phyloP scores from a whole-genome alignment of 495 filamentous ascomycete species.

The Pseudotulostoma volvatum region DNA sequence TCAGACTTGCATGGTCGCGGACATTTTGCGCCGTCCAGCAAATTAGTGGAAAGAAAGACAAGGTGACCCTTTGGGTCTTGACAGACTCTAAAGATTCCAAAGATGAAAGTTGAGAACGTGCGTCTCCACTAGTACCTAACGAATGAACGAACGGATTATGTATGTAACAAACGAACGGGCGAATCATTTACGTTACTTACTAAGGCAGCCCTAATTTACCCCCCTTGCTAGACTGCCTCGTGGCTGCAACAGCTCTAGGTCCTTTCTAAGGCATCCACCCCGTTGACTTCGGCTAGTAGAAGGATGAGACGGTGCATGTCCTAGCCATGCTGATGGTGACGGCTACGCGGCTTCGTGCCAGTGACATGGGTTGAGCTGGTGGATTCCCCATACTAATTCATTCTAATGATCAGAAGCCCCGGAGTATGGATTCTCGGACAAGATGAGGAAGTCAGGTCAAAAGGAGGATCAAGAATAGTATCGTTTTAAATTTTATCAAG shows the following conservation, averaged over 20 bases:
- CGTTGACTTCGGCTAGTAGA: neutral
- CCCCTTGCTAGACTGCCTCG: neutral
- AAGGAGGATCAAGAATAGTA: too few species aligned
- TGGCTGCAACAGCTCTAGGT: neutral
- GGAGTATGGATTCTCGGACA: too few species aligned
- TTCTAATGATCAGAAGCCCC: too few species aligned
- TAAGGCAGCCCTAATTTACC: neutral
- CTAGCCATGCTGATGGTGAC: too few species aligned
- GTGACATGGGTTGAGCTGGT: too few species aligned
- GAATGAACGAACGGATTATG: too few species aligned
- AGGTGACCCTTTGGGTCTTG: neutral
- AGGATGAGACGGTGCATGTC: too few species aligned
- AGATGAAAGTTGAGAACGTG: neutral
- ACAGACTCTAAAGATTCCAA: neutral
- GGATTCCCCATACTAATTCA: too few species aligned
- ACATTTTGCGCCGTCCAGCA: neutral
- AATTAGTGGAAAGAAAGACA: neutral
- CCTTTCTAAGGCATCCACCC: neutral
- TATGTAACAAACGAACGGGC: too few species aligned
- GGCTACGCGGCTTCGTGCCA: too few species aligned
- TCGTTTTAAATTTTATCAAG: too few species aligned
- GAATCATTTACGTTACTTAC: neutral
- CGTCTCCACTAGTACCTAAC: neutral
- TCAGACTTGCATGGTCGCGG: neutral
- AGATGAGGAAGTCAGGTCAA: too few species aligned